Percentiles rank a stretch among this genome's conserved stretches.
These are phyloP conservation scores for Cavenderia fasciculata DNA, from an alignment of 78 protist species.

Conservation along the genomic window DNA sequence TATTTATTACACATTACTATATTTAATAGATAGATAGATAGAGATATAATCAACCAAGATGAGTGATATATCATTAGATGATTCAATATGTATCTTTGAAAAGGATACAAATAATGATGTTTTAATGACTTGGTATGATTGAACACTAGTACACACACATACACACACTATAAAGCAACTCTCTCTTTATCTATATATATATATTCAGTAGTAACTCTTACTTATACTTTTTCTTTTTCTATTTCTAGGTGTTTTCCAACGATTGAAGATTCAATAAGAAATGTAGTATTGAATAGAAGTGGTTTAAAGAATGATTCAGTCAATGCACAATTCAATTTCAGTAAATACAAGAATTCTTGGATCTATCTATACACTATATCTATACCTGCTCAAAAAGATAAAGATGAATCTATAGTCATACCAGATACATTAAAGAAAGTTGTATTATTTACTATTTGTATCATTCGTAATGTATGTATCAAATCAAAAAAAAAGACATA, in stretches of 20 bases:
- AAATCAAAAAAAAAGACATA: background rate
- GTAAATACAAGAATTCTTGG: slow-evolving; percentile 64
- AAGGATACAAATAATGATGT: slow-evolving; percentile 53
- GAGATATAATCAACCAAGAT: no score
- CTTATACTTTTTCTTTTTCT: no score
- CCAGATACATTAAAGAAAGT: slow-evolving; percentile 52
- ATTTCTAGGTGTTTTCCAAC: slow-evolving; percentile 18
- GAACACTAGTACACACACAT: background rate
- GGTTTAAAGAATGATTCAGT: slow-evolving; percentile 33
- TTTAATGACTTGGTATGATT: slow-evolving; percentile 51
- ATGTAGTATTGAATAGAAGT: slow-evolving; percentile 49
- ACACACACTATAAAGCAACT: background rate
- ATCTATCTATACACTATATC: slow-evolving; percentile 50
- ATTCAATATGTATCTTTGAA: slow-evolving; percentile 55
- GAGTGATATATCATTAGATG: slow-evolving; percentile 61
- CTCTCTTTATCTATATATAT: no score
- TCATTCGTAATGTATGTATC: slow-evolving; percentile 41
- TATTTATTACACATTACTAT: no score
- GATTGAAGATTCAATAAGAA: slow-evolving; percentile 15
- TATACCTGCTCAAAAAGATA: background rate
- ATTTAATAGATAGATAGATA: no score
- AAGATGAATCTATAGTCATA: background rate
- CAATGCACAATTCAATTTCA: slow-evolving; percentile 46
- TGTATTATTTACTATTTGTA: slow-evolving; percentile 31
- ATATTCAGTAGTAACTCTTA: background rate